Conservation (phyloP, 1,284 basidiomycete species). For the Cutaneotrichosporon daszewskae region DNA sequence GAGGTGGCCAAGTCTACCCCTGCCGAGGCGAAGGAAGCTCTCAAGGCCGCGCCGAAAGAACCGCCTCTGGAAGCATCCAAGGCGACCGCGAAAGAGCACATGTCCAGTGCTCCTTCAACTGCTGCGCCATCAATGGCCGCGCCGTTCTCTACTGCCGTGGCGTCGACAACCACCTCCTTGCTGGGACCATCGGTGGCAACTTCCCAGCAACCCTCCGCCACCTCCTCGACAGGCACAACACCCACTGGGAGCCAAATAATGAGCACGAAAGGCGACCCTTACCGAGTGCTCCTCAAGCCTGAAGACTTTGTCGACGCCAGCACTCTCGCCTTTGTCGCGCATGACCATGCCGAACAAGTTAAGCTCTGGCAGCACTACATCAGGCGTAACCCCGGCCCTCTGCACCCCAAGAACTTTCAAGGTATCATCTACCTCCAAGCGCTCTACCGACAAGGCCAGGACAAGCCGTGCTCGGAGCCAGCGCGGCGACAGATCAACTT, state of each 20-base stretch:
- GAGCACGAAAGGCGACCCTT: constrained; percentile 29
- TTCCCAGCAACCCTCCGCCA: no score
- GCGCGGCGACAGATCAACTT: constrained; percentile 69
- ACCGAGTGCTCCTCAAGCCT: constrained; percentile 37
- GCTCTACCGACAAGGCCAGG: constrained; percentile 43
- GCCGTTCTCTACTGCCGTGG: neutral
- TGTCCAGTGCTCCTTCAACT: neutral
- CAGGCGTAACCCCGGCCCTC: constrained; percentile 70
- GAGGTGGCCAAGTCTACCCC: no score
- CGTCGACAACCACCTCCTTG: no score
- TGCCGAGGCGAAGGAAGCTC: no score
- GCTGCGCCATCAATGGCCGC: neutral
- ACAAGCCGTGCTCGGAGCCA: constrained; percentile 51
- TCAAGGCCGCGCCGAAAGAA: no score
- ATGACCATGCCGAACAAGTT: constrained; percentile 74
- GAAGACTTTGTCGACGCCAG: constrained; percentile 64
- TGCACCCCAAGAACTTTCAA: constrained; percentile 90
- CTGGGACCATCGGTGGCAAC: no score
- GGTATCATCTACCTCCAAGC: constrained; percentile 56
- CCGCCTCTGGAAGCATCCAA: no score
- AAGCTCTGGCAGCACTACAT: constrained; percentile 90
- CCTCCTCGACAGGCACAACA: neutral
- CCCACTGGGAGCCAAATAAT: constrained; percentile 9
- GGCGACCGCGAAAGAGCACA: no score
- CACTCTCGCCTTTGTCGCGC: constrained; percentile 62